Evolutionary conservation across 805 yeast genomes (phyloP), one percentile per base, ranked within the genome.

Genomic region (Candida maltosa): DNA sequence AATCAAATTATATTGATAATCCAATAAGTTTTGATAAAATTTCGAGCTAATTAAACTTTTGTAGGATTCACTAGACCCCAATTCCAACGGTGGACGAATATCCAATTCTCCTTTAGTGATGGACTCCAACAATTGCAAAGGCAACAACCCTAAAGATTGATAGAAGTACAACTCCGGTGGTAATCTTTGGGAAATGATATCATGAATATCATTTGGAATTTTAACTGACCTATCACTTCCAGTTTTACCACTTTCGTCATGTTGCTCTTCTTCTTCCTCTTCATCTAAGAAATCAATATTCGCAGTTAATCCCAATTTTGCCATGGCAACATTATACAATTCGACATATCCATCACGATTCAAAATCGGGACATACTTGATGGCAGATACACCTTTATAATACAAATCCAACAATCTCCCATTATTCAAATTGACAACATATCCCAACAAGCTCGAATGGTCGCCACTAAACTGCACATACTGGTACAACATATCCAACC

Each of bases 121-220:
- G 0, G 87, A 76, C 42, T 82, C 83, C 27, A 83, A 70, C 16
- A 86, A 56, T 38, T 78, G 79, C 5, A 81, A 61, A 6, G 80
- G 75, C 9, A 83, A 62, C 16, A 89, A 54, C 1, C 97, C 97
- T 39, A 83, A 58, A 1, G 94, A 82, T 52, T 78, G 78, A 57
- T 87, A 93, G 54, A 82, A 88, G 50, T 77, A 82, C 27, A 83
- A 70, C 59, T 89, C 97, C 35, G 87, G 84, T 2, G 97, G 94
- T 34, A 93, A 66, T 52, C 89, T 76, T 56, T 84, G 87, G 7
- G 94, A 87, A 32, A 93, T 71, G 31, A 88, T 75, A 30, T 81
- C 88, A 54, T 86, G 93, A 9, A 86, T 65, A 56, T 88, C 95
- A 41, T 77, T 75, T 3, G 97, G 97, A 31, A 83, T 61, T 35